phyloP scores from a whole-genome alignment of 73 alveolate genomes.

The Paraurostyla sp. region DNA sequence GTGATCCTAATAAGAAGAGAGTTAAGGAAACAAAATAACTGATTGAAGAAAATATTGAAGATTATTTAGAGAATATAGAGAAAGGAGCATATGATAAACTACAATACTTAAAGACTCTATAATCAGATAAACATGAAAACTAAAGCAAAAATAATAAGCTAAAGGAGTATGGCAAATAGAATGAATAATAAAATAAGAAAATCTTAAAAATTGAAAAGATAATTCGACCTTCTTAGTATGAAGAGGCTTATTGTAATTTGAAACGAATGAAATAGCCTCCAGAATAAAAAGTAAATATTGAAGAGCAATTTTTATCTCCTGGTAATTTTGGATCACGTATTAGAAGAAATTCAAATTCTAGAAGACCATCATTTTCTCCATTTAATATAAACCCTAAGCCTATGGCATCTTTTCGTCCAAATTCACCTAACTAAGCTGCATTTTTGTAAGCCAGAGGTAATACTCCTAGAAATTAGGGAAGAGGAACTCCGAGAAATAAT shows the following conservation, averaged over 20 bases:
- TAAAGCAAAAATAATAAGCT: background rate
- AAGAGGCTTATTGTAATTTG: background rate
- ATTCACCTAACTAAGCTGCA: too few species aligned
- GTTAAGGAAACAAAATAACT: slow-evolving; percentile 5
- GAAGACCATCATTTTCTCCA: background rate
- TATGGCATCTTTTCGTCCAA: too few species aligned
- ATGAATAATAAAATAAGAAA: background rate
- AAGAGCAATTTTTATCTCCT: too few species aligned
- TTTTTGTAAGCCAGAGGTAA: too few species aligned
- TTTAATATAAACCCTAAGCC: background rate
- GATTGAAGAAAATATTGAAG: slow-evolving; percentile 14
- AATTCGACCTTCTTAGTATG: background rate
- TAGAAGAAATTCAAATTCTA: too few species aligned
- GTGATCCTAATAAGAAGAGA: slow-evolving; percentile 53
- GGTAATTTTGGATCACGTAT: too few species aligned
- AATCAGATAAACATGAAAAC: background rate
- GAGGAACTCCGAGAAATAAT: background rate
- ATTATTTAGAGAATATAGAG: slow-evolving; percentile 28
- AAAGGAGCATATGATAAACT: background rate
- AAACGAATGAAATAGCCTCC: background rate
- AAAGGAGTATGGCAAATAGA: background rate
- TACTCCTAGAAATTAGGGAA: background rate
- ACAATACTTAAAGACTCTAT: background rate
- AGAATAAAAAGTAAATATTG: background rate
- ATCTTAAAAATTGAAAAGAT: slow-evolving; percentile 3